Percentiles rank a stretch among this genome's conserved stretches.
phyloP scores from a whole-genome alignment of 2,329 filamentous ascomycete genomes.

The Fusarium scirpi region DNA sequence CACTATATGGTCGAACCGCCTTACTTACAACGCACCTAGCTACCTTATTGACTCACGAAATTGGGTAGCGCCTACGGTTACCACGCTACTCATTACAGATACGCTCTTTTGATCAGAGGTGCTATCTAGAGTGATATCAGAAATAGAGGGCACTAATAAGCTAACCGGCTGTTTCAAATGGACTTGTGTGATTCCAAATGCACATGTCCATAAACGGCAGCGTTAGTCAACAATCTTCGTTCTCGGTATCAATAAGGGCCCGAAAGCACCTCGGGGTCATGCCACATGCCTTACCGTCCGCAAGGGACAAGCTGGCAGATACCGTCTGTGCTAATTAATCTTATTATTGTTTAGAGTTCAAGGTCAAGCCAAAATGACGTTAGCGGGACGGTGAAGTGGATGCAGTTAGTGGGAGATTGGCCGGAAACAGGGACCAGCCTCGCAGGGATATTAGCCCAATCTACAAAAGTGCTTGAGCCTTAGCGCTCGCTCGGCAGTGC shows the following conservation, averaged over 20 bases:
- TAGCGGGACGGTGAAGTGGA: neutral
- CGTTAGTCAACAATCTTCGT: neutral
- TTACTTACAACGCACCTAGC: neutral
- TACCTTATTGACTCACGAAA: neutral
- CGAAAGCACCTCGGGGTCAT: neutral
- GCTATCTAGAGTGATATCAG: too few species aligned
- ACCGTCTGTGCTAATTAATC: neutral
- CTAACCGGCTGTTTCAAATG: too few species aligned
- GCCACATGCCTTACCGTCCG: neutral
- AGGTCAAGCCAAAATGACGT: neutral
- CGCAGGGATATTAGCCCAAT: neutral
- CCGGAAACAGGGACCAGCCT: neutral
- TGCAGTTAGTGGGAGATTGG: neutral
- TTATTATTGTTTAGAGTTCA: neutral
- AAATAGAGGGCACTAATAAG: too few species aligned
- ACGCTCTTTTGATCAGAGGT: too few species aligned
- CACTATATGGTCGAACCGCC: neutral
- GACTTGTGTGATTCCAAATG: neutral
- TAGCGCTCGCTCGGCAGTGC: neutral
- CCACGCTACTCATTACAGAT: too few species aligned
- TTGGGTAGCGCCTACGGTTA: too few species aligned
- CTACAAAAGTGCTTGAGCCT: neutral
- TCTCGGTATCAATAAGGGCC: neutral
- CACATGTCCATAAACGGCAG: neutral
- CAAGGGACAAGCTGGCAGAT: neutral